Percentiles rank a stretch among this genome's conserved stretches.
These are phyloP conservation scores for Hyaloscypha bicolor DNA, from an alignment of 495 filamentous ascomycete species.

Conservation along the genomic window DNA sequence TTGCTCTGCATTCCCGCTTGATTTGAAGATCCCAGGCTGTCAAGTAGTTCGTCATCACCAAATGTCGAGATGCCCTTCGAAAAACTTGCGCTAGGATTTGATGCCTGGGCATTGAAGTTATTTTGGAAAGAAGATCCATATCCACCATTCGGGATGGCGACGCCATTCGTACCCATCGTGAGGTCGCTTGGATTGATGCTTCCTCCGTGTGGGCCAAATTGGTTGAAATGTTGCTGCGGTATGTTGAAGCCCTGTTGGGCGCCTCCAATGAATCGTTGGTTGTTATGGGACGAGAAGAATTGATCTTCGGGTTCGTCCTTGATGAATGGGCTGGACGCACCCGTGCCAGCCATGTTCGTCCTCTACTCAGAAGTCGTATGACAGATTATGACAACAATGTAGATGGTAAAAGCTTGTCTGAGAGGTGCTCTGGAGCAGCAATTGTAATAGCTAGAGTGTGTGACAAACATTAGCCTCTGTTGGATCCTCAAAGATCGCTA, in stretches of 20 bases:
- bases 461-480: constrained; percentile 32
- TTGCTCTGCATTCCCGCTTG: constrained; percentile 50
- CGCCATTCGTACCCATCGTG: constrained; percentile 57
- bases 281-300: constrained; percentile 51
- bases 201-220: constrained; percentile 64
- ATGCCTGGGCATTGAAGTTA: constrained; percentile 26
- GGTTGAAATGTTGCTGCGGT: constrained; percentile 66
- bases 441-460: constrained; percentile 28
- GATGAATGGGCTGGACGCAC: constrained; percentile 65
- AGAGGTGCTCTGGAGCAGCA: constrained; percentile 15
- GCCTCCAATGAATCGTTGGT: constrained; percentile 49
- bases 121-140: constrained; percentile 31
- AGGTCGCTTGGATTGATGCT: constrained; percentile 88
- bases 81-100: constrained; percentile 33
- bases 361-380: constrained; percentile 17
- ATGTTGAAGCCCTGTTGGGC: constrained; percentile 63
- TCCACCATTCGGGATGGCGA: constrained; percentile 29
- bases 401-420: constrained; percentile 13
- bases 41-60: constrained; percentile 66
- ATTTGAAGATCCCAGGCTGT: constrained; percentile 49
- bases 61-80: constrained; percentile 54
- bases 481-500: background rate
- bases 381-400: constrained; percentile 19
- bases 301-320: constrained; percentile 77
- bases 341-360: constrained; percentile 36